Percentiles rank a stretch among this genome's conserved stretches.
Conservation (phyloP, 176 grass and related monocot genomes). For the Alloteropsis semialata region DNA sequence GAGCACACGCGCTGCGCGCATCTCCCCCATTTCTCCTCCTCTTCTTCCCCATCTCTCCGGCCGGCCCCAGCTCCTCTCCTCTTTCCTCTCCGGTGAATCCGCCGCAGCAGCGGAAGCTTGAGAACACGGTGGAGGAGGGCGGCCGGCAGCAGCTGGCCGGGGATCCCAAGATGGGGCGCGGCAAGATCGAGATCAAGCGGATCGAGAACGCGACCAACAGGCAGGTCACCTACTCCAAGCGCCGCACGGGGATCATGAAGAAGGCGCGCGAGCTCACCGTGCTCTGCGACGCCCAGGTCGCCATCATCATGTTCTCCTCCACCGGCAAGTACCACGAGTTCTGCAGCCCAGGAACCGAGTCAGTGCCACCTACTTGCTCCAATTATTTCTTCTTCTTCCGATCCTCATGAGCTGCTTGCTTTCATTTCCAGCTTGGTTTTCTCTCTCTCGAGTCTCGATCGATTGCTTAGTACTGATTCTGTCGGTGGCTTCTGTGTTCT, state of each 20-base stretch:
- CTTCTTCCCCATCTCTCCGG: neutral
- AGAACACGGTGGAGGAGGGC: neutral
- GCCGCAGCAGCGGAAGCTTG: neutral
- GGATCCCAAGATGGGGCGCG: slow-evolving; percentile 60
- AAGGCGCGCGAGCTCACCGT: slow-evolving; percentile 94
- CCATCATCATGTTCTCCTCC: slow-evolving; percentile 97
- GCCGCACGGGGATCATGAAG: slow-evolving; percentile 93
- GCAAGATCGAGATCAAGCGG: slow-evolving; percentile 99
- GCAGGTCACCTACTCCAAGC: slow-evolving; percentile 98
- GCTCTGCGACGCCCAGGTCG: slow-evolving; percentile 93
- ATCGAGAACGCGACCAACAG: slow-evolving; percentile 97
- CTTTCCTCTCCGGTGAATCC: no score
- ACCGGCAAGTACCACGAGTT: slow-evolving; percentile 96
- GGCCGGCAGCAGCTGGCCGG: neutral
- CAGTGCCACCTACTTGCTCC: neutral
- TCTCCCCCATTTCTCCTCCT: neutral
- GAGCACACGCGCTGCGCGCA: neutral
- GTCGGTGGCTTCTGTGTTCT: neutral
- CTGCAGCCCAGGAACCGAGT: slow-evolving; percentile 84
- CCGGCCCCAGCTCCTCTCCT: neutral
- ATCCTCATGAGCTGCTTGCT: neutral
- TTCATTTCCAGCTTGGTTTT: neutral
- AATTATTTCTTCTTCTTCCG: no score
- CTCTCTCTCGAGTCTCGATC: neutral
- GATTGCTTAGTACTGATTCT: neutral